A percentile compares a stretch with the other conserved stretches of the same genome.
Evolutionary conservation across 208 protist genomes (phyloP).

Genomic region (Acanthamoeba triangularis): DNA sequence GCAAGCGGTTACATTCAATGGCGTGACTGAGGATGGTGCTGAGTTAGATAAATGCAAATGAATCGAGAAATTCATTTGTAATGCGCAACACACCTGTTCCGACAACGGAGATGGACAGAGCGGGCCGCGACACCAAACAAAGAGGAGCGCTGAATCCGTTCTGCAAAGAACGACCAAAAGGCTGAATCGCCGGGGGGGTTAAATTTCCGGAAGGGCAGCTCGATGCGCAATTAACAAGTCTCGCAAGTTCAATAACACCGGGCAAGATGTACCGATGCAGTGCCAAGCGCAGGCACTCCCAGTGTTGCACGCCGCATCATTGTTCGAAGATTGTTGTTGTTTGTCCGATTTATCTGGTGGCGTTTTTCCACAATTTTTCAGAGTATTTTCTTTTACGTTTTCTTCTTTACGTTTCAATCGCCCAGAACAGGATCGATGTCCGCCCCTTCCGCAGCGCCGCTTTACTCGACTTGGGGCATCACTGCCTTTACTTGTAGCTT

Average conservation of each 20-base stretch:
- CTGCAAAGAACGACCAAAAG: background rate
- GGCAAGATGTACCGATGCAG: background rate
- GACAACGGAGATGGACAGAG: background rate
- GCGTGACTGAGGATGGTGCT: background rate
- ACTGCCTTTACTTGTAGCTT: slow-evolving; percentile 37
- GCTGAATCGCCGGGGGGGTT: background rate
- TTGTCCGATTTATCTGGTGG: too few relatives aligned
- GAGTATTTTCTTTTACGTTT: too few relatives aligned
- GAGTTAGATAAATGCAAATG: background rate
- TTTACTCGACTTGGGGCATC: slow-evolving; percentile 1
- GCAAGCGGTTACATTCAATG: background rate
- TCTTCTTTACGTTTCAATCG: background rate
- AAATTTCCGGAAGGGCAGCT: background rate
- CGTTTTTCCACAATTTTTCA: too few relatives aligned
- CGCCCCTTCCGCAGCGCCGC: background rate
- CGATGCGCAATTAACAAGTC: too few relatives aligned
- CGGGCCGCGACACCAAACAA: background rate
- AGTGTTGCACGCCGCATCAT: background rate
- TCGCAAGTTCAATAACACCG: too few relatives aligned
- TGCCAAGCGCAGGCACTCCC: background rate
- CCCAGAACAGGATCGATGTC: background rate
- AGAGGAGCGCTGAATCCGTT: background rate
- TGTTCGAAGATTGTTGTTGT: too few relatives aligned
- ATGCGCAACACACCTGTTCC: background rate
- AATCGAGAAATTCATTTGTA: background rate